Conservation (phyloP, 495 filamentous ascomycete genomes). For the Cenococcum geophilum region DNA sequence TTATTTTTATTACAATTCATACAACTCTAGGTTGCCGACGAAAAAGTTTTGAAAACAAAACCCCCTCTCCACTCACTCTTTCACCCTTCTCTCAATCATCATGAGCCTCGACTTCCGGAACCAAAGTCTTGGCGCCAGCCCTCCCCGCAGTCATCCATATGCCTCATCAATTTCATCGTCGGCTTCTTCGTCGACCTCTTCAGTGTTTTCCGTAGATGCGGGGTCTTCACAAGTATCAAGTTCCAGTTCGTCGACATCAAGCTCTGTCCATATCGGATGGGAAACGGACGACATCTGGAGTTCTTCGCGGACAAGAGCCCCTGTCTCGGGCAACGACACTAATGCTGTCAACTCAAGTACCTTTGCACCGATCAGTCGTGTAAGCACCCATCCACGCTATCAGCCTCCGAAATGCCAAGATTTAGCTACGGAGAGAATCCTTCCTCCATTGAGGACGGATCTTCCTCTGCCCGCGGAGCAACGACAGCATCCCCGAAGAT, state of each 20-base stretch:
- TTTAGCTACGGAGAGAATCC: constrained; percentile 13
- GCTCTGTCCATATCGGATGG: constrained; percentile 14
- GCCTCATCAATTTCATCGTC: constrained; percentile 62
- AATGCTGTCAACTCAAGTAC: constrained; percentile 8
- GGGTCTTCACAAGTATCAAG: constrained; percentile 53
- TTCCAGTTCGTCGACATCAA: constrained; percentile 40
- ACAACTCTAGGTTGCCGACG: constrained; percentile 16
- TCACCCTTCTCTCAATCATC: constrained; percentile 15
- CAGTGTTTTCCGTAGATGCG: constrained; percentile 71
- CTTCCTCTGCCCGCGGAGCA: constrained; percentile 49
- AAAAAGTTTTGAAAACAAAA: constrained; percentile 17
- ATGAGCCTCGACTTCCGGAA: constrained; percentile 27
- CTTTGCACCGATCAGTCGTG: constrained; percentile 23
- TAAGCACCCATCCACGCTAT: constrained; percentile 26
- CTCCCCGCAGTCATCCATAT: constrained; percentile 47
- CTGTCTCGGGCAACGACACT: neutral
- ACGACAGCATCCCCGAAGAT: constrained; percentile 75
- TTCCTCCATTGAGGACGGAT: constrained; percentile 28
- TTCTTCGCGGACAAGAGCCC: constrained; percentile 6
- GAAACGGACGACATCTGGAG: constrained; percentile 28
- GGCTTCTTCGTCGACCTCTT: constrained; percentile 66
- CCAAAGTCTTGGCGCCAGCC: constrained; percentile 23
- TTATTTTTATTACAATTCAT: constrained; percentile 12
- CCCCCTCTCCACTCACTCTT: constrained; percentile 30
- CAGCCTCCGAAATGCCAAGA: constrained; percentile 25